Conservation (phyloP, 164 flowering plant genomes). For the Amborella trichopoda region DNA sequence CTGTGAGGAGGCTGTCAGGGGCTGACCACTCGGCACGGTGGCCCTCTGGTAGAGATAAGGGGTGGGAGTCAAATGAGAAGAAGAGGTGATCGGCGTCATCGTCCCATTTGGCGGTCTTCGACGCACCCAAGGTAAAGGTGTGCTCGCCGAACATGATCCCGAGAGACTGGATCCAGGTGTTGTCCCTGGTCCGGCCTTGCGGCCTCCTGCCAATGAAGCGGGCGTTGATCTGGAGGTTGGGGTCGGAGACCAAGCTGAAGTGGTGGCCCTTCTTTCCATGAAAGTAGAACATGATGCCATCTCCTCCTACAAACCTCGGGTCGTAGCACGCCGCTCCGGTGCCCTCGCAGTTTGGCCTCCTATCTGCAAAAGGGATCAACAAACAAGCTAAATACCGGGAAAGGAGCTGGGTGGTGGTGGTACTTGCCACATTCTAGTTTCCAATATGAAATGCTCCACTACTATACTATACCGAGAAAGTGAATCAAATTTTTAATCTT, state of each 20-base stretch:
- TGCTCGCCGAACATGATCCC: conserved; percentile 20
- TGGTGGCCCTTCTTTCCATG: conserved; percentile 21
- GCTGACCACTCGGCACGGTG: conserved; percentile 14
- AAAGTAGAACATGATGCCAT: conserved; percentile 30
- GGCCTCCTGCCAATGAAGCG: conserved; percentile 33
- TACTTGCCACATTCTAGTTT: neutral
- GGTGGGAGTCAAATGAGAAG: conserved; percentile 16
- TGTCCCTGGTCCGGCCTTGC: conserved; percentile 19
- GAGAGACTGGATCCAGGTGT: conserved; percentile 35
- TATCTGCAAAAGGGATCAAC: conserved; percentile 6
- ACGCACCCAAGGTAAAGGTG: conserved; percentile 14
- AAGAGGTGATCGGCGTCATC: conserved; percentile 15
- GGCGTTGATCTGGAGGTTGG: conserved; percentile 28
- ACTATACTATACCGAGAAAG: neutral
- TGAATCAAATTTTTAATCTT: neutral
- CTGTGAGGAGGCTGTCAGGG: conserved; percentile 4
- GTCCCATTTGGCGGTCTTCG: conserved; percentile 25
- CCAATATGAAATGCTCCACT: neutral
- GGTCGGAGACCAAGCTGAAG: conserved; percentile 29
- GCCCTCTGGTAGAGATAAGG: conserved; percentile 5
- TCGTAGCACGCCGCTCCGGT: conserved; percentile 28
- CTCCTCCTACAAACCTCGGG: conserved; percentile 36
- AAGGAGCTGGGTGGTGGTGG: neutral
- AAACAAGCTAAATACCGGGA: neutral
- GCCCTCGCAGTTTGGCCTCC: conserved; percentile 25